Conservation (phyloP, 345 rosid genomes). For the Syzygium aqueum region DNA sequence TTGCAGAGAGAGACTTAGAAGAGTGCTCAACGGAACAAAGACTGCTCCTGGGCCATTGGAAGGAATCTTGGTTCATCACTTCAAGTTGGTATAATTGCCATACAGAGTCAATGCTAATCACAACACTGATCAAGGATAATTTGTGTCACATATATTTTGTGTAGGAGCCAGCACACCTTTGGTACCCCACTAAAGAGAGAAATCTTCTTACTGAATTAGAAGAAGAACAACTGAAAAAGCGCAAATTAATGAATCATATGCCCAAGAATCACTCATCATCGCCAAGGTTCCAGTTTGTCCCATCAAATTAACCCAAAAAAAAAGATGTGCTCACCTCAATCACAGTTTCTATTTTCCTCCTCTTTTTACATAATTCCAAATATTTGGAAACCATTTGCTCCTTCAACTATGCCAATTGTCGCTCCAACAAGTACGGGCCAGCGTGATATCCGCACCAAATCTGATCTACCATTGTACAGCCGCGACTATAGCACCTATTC, state of each 20-base stretch:
- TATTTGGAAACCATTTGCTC: background rate
- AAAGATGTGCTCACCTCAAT: background rate
- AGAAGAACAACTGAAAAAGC: background rate
- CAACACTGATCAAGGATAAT: background rate
- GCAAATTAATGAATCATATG: accelerated
- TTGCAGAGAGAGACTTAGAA: background rate
- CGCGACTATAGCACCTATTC: background rate
- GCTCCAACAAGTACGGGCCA: background rate
- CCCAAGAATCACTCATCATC: background rate
- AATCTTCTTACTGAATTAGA: background rate
- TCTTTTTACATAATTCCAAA: background rate
- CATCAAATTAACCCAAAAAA: background rate
- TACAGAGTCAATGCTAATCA: background rate
- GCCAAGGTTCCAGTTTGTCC: background rate
- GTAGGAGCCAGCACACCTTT: background rate
- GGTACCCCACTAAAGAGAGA: background rate
- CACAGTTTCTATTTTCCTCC: background rate
- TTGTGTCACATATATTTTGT: background rate
- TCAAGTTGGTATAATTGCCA: background rate
- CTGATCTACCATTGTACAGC: background rate
- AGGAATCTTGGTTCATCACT: background rate
- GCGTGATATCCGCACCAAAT: background rate
- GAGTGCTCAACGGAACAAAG: background rate
- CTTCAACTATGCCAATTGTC: background rate
- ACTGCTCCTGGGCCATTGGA: background rate